These are phyloP conservation scores for Tricladium varicosporioides DNA, from an alignment of 2,329 filamentous ascomycete genomes.

Conservation along the genomic window DNA sequence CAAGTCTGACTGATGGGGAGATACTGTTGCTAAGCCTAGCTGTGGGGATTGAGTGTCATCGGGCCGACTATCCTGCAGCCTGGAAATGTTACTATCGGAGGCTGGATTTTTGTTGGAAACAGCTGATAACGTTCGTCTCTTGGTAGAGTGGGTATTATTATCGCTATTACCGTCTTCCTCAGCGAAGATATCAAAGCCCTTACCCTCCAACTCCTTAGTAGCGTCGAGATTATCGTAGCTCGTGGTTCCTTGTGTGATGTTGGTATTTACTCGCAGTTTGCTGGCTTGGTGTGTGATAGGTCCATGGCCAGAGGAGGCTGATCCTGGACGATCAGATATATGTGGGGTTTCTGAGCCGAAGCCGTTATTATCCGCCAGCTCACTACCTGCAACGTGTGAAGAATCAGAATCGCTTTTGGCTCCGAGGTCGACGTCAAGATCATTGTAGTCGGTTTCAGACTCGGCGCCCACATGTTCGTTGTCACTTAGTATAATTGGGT, in stretches of 20 bases:
- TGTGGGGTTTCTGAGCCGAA: conserved; percentile 10
- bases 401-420: conserved; percentile 10
- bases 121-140: conserved; percentile 13
- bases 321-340: conserved; percentile 14
- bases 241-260: conserved; percentile 15
- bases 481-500: conserved; percentile 21
- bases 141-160: conserved; percentile 14
- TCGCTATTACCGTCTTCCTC: conserved; percentile 9
- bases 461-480: conserved; percentile 17
- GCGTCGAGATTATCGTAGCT: conserved; percentile 16
- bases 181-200: conserved; percentile 10
- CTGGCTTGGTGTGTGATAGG: conserved; percentile 17
- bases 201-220: conserved; percentile 18
- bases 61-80: too few relatives aligned
- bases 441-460: conserved; percentile 18
- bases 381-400: conserved; percentile 10
- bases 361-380: conserved; percentile 9
- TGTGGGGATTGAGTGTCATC: too few relatives aligned
- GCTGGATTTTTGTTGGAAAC: conserved; percentile 14
- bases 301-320: conserved; percentile 14
- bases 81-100: conserved; percentile 15
- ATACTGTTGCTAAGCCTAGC: background rate
- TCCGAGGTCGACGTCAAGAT: conserved; percentile 17
- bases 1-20: too few relatives aligned
- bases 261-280: conserved; percentile 10